Evolutionary conservation across 2,329 filamentous ascomycete species (phyloP), one percentile per base, ranked within the genome.

Genomic region (Scedosporium apiospermum): DNA sequence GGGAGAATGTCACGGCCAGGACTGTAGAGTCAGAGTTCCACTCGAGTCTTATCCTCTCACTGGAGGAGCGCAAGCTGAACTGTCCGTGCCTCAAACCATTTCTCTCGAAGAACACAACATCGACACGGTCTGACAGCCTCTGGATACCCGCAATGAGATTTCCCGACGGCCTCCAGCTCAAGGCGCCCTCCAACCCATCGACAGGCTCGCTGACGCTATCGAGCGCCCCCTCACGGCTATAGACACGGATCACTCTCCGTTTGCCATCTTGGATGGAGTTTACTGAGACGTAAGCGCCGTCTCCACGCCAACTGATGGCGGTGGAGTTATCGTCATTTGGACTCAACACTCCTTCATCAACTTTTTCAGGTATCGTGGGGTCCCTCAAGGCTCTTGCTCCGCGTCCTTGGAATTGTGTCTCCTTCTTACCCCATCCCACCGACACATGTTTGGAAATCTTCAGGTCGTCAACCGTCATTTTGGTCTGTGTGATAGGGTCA

Each of bases 61-160:
- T 82, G 12, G 83, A 77, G 3, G 81, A 83, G 57, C 90, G 86
- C 18, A 99, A 79, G n/a, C 86, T 86, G 70, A 98, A 99, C 67
- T 97, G 85, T 4, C 95, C 95, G 74, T 99, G 95, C n/a, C 93
- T 85, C 64, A 99, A 81, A n/a, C 95, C 95, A 69, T 99, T 99
- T 61, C 93, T 84, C 76, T 99, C 95, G 68, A 99, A 99, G 75
- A 99, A 99, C 3, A 96, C 87, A 55, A 98, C 87, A 67, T 96
- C 88, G 21, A 90, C 77, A n/a, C 81, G 80, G 58, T 88, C 83
- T 1, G 81, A 72, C n/a, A 85, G 74, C 16, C 90, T 82, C 72
- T 96, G 91, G 55, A 96, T 84, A 44, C 89, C 85, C n/a, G 93
- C 92, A 69, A 99, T 88, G 26, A 98, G 78, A 70, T 97, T 97